Evolutionary conservation across 768 basidiomycete genomes (phyloP).

Genomic region (Leucocoprinus leucothites): DNA sequence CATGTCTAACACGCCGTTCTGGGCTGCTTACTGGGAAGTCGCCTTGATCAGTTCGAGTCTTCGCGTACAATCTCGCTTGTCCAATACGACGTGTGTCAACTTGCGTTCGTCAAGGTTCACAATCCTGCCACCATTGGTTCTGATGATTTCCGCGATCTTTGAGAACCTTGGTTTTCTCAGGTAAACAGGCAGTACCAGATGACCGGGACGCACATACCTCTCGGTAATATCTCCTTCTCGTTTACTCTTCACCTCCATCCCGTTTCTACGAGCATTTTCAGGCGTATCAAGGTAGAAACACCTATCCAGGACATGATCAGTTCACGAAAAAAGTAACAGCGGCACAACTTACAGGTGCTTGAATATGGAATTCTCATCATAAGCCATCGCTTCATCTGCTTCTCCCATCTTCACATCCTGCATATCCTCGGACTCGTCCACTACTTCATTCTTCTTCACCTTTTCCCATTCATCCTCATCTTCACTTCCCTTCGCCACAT

Average conservation of each 20-base stretch:
- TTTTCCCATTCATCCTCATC: constrained; percentile 39
- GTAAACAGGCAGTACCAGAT: background rate
- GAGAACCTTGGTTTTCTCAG: constrained; percentile 46
- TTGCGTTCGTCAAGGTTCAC: constrained; percentile 70
- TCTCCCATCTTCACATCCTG: constrained; percentile 69
- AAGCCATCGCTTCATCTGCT: constrained; percentile 61
- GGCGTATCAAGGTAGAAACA: constrained; percentile 89
- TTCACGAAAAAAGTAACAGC: background rate
- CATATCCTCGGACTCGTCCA: constrained; percentile 15
- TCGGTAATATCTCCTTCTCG: constrained; percentile 48
- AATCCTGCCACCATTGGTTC: constrained; percentile 69
- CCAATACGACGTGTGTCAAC: constrained; percentile 83
- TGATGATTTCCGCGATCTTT: constrained; percentile 49
- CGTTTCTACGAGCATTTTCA: constrained; percentile 64
- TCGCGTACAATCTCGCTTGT: constrained; percentile 77
- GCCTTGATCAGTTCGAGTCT: constrained; percentile 66
- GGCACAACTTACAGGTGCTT: constrained; percentile 63
- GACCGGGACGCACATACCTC: constrained; percentile 37
- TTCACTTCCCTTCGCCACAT: constrained; percentile 34
- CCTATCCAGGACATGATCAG: constrained; percentile 34
- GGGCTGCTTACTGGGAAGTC: constrained; percentile 60
- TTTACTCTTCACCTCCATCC: constrained; percentile 55
- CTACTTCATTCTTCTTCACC: constrained; percentile 22
- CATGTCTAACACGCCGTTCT: constrained; percentile 3
- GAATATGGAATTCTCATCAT: constrained; percentile 79